These are phyloP conservation scores for Melastoma candidum DNA, from an alignment of 441 rosid genomes.

Conservation along the genomic window DNA sequence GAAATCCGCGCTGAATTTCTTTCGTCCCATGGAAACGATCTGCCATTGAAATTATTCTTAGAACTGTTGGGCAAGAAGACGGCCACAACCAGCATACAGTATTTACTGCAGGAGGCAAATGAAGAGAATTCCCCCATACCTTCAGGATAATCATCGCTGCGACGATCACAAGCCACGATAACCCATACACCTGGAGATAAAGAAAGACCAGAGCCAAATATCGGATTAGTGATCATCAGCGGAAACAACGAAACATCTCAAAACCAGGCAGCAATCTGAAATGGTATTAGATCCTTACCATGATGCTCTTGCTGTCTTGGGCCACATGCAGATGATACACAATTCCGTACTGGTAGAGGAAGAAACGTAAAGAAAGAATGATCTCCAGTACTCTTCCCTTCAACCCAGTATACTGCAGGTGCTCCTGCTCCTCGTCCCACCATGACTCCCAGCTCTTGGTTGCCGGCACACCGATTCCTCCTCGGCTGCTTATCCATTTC, in stretches of 20 bases:
- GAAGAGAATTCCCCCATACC: slow-evolving; percentile 29
- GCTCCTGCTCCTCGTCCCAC: slow-evolving; percentile 24
- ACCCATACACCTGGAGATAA: slow-evolving; percentile 53
- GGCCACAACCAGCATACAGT: neutral
- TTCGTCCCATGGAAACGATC: slow-evolving; percentile 95
- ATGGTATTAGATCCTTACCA: neutral
- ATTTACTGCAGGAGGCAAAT: neutral
- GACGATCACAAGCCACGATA: slow-evolving; percentile 90
- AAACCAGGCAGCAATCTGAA: neutral
- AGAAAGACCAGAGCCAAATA: no score
- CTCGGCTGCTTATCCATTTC: slow-evolving; percentile 19
- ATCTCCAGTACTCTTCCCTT: slow-evolving; percentile 12
- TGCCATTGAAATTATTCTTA: slow-evolving; percentile 22
- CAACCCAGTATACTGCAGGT: slow-evolving; percentile 14
- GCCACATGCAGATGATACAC: slow-evolving; percentile 14
- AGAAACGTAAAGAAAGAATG: slow-evolving; percentile 7
- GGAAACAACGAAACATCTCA: no score
- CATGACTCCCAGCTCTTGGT: slow-evolving; percentile 25
- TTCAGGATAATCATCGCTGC: slow-evolving; percentile 74
- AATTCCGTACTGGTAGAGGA: slow-evolving; percentile 13
- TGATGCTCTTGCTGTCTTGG: slow-evolving; percentile 10
- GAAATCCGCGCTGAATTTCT: slow-evolving; percentile 93
- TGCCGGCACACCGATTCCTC: slow-evolving; percentile 22
- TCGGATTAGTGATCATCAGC: no score
- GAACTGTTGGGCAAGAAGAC: neutral